phyloP scores from a whole-genome alignment of 2,329 filamentous ascomycete species.

The Diaporthe sp. region DNA sequence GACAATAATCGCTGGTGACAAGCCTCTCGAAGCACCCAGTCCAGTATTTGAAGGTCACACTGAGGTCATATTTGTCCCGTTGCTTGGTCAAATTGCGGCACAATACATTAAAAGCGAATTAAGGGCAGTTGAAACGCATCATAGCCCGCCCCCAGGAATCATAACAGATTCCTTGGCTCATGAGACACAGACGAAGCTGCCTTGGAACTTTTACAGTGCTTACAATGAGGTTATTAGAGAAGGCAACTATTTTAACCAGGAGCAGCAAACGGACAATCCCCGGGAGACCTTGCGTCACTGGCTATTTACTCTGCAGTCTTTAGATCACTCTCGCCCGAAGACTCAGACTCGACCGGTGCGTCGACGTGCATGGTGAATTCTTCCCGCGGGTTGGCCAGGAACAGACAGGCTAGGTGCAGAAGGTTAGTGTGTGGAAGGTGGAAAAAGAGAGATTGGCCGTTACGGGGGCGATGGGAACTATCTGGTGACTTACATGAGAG shows the following conservation, averaged over 20 bases:
- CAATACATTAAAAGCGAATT: background rate
- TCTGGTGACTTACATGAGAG: background rate
- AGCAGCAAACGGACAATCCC: background rate
- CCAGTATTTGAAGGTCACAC: no score
- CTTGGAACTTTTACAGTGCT: background rate
- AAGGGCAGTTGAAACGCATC: background rate
- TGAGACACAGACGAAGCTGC: background rate
- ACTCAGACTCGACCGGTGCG: background rate
- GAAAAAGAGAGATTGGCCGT: no score
- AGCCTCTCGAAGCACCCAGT: no score
- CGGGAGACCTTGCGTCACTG: background rate
- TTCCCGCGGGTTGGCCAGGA: background rate
- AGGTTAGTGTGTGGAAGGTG: background rate
- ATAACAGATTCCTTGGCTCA: background rate
- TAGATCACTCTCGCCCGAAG: background rate
- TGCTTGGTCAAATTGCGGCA: background rate
- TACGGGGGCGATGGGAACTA: background rate
- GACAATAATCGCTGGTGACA: no score
- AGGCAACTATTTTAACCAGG: no score
- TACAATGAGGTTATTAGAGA: background rate
- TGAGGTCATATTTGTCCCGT: background rate
- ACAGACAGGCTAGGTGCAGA: background rate
- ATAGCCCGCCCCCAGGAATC: background rate
- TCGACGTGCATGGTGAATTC: conserved; percentile 10
- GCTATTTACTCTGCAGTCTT: background rate